These are phyloP conservation scores for Schwanniomyces etchellsii DNA, from an alignment of 1,139 yeast genomes.

Conservation along the genomic window DNA sequence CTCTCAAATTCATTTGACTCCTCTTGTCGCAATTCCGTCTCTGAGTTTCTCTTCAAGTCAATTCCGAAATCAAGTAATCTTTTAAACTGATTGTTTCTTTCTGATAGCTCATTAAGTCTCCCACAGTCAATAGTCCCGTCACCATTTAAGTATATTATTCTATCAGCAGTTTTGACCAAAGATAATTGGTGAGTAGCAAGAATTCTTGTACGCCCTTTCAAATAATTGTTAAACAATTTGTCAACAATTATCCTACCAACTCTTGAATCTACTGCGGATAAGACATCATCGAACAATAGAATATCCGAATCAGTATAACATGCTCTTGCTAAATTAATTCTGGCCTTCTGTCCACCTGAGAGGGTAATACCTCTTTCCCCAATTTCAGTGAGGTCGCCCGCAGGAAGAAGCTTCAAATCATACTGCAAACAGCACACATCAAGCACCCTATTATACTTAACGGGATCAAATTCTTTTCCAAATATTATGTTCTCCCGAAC, in stretches of 20 bases:
- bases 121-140: constrained; percentile 32
- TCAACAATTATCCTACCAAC: constrained; percentile 35
- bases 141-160: constrained; percentile 26
- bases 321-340: constrained; percentile 40
- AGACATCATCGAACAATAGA: constrained; percentile 36
- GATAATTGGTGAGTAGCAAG: constrained; percentile 38
- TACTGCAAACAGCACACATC: constrained; percentile 37
- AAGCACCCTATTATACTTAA: constrained; percentile 22
- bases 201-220: constrained; percentile 24
- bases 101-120: constrained; percentile 20
- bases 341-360: constrained; percentile 40
- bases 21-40: constrained; percentile 3
- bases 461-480: constrained; percentile 27
- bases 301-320: constrained; percentile 29
- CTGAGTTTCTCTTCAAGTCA: neutral
- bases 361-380: constrained; percentile 40
- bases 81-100: constrained; percentile 19
- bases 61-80: constrained; percentile 19
- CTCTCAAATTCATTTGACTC: constrained; percentile 11
- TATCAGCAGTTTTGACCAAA: constrained; percentile 27
- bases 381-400: constrained; percentile 34
- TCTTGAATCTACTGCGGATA: constrained; percentile 36
- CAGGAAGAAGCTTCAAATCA: constrained; percentile 28
- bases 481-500: constrained; percentile 36
- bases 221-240: constrained; percentile 26